A percentile compares a stretch with the other conserved stretches of the same genome.
Evolutionary conservation across 352 stramenopile genomes (phyloP).

Genomic region (Globisporangium mamillatum): DNA sequence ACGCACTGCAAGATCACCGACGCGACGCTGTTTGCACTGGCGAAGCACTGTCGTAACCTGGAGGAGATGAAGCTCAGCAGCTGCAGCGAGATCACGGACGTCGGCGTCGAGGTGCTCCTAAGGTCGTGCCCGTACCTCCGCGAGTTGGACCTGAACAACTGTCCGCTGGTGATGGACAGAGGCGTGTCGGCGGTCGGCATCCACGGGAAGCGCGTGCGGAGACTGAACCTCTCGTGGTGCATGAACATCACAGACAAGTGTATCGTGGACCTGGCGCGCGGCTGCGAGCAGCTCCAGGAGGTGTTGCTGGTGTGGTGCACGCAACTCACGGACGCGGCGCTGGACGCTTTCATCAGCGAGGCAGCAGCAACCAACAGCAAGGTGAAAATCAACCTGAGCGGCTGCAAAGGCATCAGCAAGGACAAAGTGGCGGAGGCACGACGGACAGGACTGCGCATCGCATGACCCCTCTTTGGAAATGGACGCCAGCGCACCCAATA

Average conservation of each 20-base stretch:
- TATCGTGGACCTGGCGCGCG: constrained; percentile 59
- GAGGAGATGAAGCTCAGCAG: constrained; percentile 72
- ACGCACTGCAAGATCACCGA: constrained; percentile 78
- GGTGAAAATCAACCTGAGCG: constrained; percentile 56
- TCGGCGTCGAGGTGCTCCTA: constrained; percentile 64
- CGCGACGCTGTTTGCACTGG: constrained; percentile 54
- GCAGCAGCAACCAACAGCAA: background rate
- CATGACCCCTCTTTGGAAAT: constrained; percentile 9
- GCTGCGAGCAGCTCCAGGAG: constrained; percentile 58
- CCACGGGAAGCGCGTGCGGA: constrained; percentile 55
- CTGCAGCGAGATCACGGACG: constrained; percentile 78
- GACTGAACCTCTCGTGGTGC: constrained; percentile 82
- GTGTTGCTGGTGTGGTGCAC: constrained; percentile 81
- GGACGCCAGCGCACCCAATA: background rate
- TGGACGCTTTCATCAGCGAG: constrained; percentile 49
- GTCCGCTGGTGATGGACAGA: constrained; percentile 72
- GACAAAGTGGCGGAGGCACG: constrained; percentile 34
- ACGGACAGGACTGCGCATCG: constrained; percentile 31
- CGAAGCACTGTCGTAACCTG: constrained; percentile 57
- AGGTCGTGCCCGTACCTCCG: constrained; percentile 48
- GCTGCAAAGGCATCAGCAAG: constrained; percentile 62
- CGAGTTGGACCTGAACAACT: constrained; percentile 75
- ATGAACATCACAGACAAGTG: constrained; percentile 89
- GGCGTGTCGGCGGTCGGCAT: constrained; percentile 51
- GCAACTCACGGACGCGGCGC: constrained; percentile 70